Base-by-base conservation (phyloP, 2,329 filamentous ascomycete genomes). In the Parafenestella ontariensis region DNA sequence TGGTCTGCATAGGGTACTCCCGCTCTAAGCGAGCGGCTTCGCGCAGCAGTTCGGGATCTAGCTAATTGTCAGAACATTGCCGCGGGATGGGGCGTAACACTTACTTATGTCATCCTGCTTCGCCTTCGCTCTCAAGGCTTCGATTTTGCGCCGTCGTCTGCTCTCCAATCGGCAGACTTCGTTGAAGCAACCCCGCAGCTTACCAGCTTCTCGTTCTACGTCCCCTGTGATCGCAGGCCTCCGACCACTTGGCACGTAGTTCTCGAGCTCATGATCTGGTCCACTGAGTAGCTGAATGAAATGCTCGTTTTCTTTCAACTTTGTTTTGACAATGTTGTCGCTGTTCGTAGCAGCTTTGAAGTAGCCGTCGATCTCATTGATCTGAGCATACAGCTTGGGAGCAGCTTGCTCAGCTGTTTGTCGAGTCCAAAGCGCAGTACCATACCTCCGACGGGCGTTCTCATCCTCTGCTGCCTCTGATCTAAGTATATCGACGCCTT, bases 11-110 rank as follows among this genome's bases (percentile, higher is more conserved):
- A 0, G 92, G 91, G 59, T 92, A 94, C 54, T 90, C 88, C 41
- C 93, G 87, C 77, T 98, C 95, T 11, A 98, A 81, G 8, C 92
- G 87, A 31, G 89, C 88, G 2, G 93, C 89, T 80, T 98, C 93
- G 44, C 85, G 85, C 20, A 96, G 81, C 3, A 99, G 89, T 45
- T 92, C 91, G 0, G 86, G 84, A 67, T 92, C 83, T 84, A 56
- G 51, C 31, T 33, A 55, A 44, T 46, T 59, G 64, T 76, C 36
- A 76, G 73, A 44, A 63, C 49, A 33, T 7, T 43, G 24, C 37
- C 11, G 31, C 18, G 41, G 29, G 46, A 46, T 45, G 36, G 56
- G 45, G 39, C 44, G 46, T 17, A 23, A 46, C 7, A 74, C 80
- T 70, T 76, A 84, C 82, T 92, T 65, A 98, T 93, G 74, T 98